A percentile compares a stretch with the other conserved stretches of the same genome.
Conservation (phyloP, 169 alveolate species). For the Plasmodium ovale region DNA sequence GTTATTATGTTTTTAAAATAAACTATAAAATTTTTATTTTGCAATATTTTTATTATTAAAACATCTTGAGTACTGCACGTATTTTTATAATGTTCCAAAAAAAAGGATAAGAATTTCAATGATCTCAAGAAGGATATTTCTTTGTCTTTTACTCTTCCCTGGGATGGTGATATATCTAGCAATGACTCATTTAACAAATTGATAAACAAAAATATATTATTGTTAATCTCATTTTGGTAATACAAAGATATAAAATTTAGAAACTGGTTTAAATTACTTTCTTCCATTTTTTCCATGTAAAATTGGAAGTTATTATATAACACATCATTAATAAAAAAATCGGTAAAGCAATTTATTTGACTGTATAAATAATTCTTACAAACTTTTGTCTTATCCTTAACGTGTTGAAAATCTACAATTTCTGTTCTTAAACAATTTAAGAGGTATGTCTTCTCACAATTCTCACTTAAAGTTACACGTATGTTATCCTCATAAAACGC, state of each 20-base stretch:
- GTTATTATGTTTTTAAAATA: slow-evolving; percentile 35
- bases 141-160: not conserved
- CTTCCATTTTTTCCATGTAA: slow-evolving; percentile 54
- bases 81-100: slow-evolving; percentile 63
- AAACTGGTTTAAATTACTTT: slow-evolving; percentile 35
- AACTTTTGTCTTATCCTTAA: not conserved
- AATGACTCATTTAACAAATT: slow-evolving; percentile 53
- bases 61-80: slow-evolving; percentile 65
- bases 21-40: slow-evolving; percentile 35
- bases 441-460: slow-evolving; percentile 28
- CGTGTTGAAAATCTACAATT: not conserved
- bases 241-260: slow-evolving; percentile 48
- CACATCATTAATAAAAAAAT: slow-evolving; percentile 57
- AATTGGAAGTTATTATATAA: slow-evolving; percentile 42
- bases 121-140: slow-evolving; percentile 31
- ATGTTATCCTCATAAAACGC: slow-evolving; percentile 23
- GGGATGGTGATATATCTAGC: slow-evolving; percentile 2
- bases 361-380: slow-evolving; percentile 10
- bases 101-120: slow-evolving; percentile 62
- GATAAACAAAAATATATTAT: slow-evolving; percentile 51
- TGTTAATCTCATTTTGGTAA: slow-evolving; percentile 67
- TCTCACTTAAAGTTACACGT: not conserved
- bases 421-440: slow-evolving; percentile 10
- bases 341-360: slow-evolving; percentile 42
- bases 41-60: slow-evolving; percentile 36